Percentiles rank a stretch among this genome's conserved stretches.
These are phyloP conservation scores for Fraxinus xanthoxyloides DNA, from an alignment of 305 asterid genomes.

Conservation along the genomic window DNA sequence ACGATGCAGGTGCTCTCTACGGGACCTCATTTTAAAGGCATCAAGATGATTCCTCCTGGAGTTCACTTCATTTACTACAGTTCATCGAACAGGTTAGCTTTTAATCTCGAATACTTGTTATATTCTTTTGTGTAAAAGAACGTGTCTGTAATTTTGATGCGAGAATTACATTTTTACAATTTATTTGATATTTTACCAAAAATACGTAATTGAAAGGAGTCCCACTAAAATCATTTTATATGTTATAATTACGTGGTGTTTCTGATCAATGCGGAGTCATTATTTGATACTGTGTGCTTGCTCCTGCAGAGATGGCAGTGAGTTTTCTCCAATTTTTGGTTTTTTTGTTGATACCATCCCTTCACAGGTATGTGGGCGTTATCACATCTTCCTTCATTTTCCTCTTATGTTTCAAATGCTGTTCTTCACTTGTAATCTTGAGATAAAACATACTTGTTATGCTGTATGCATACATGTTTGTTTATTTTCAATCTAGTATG, in stretches of 20 bases:
- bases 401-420: slow-evolving; percentile 1
- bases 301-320: slow-evolving; percentile 70
- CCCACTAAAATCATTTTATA: background rate
- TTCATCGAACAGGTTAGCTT: slow-evolving; percentile 61
- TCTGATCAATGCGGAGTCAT: slow-evolving; percentile 9
- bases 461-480: background rate
- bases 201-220: background rate
- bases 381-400: slow-evolving; percentile 10
- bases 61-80: slow-evolving; percentile 74
- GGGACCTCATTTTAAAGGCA: slow-evolving; percentile 87
- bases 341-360: slow-evolving; percentile 52
- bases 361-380: slow-evolving; percentile 55
- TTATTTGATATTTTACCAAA: background rate
- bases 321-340: slow-evolving; percentile 77
- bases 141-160: background rate
- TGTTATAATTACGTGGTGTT: background rate
- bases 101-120: background rate
- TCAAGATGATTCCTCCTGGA: slow-evolving; percentile 95
- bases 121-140: too few species aligned
- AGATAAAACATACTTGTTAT: background rate
- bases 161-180: background rate
- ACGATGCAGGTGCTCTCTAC: slow-evolving; percentile 62
- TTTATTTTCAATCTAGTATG: background rate
- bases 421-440: background rate
- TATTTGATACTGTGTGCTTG: background rate